Evolutionary conservation across 2,329 filamentous ascomycete species (phyloP).

Genomic region (Zymoseptoria passerinii): DNA sequence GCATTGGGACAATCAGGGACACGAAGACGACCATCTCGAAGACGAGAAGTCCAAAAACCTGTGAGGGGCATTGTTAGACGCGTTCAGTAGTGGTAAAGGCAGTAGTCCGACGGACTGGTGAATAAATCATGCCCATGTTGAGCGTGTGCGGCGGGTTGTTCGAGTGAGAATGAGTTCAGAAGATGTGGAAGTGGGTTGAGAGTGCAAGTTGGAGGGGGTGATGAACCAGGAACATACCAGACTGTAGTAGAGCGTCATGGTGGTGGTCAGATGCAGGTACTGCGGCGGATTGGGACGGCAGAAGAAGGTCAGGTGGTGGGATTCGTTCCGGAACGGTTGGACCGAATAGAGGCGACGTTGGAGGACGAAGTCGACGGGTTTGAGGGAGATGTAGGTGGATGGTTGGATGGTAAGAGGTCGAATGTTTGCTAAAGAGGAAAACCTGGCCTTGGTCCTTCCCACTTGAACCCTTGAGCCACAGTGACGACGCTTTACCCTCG

Average conservation of each 20-base stretch:
- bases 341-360: not conserved
- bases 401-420: not conserved
- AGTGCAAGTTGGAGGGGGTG: constrained; percentile 2
- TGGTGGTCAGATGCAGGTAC: constrained; percentile 23
- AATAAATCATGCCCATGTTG: constrained; percentile 31
- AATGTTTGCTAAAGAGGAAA: not conserved
- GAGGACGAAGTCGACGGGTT: not conserved
- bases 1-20: constrained; percentile 75
- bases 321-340: not conserved
- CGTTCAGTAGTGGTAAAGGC: not conserved
- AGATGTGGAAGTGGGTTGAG: not conserved
- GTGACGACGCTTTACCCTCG: too few species aligned
- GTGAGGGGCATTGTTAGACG: constrained; percentile 13
- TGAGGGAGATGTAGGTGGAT: not conserved
- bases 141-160: not conserved
- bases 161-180: not conserved
- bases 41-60: constrained; percentile 80
- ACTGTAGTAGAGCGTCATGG: constrained; percentile 63
- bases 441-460: too few species aligned
- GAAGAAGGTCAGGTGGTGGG: not conserved
- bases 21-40: constrained; percentile 76
- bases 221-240: constrained; percentile 42
- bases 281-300: not conserved
- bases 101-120: constrained; percentile 24
- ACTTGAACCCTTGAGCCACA: too few species aligned